phyloP scores from a whole-genome alignment of 495 filamentous ascomycete genomes.

The Neohortaea acidophila region DNA sequence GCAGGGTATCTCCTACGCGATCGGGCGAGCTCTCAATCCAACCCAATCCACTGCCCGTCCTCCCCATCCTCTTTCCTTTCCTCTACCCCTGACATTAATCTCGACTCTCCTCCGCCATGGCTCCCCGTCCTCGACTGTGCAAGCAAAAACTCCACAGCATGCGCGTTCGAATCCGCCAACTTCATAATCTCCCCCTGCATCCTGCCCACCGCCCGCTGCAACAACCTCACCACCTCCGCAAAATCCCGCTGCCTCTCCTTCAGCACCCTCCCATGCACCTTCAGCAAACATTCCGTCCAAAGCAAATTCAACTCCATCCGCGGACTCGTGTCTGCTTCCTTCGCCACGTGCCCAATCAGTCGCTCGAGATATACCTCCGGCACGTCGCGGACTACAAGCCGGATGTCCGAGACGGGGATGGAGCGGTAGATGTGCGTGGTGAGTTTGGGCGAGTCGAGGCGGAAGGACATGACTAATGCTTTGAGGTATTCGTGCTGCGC shows the following conservation, averaged over 20 bases:
- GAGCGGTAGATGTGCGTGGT: slow-evolving; percentile 72
- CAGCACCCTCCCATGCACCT: slow-evolving; percentile 66
- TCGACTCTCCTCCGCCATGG: slow-evolving; percentile 1
- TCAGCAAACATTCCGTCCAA: slow-evolving; percentile 79
- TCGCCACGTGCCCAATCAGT: slow-evolving; percentile 69
- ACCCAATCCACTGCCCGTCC: slow-evolving; percentile 9
- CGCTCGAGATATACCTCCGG: slow-evolving; percentile 75
- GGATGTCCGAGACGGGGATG: slow-evolving; percentile 59
- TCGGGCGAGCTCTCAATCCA: slow-evolving; percentile 7
- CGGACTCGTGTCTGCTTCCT: slow-evolving; percentile 74
- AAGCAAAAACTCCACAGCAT: slow-evolving; percentile 69
- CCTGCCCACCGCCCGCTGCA: slow-evolving; percentile 58
- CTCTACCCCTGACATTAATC: slow-evolving; percentile 1
- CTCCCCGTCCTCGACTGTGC: slow-evolving; percentile 17
- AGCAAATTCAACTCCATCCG: slow-evolving; percentile 86
- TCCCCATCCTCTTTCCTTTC: background rate
- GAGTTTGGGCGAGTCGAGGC: slow-evolving; percentile 65
- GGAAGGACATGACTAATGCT: slow-evolving; percentile 91
- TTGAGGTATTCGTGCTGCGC: slow-evolving; percentile 70
- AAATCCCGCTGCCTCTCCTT: slow-evolving; percentile 61
- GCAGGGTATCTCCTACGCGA: too few relatives aligned
- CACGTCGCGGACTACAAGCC: slow-evolving; percentile 60
- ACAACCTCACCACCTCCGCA: slow-evolving; percentile 63
- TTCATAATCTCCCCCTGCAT: slow-evolving; percentile 46
- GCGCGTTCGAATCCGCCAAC: slow-evolving; percentile 73